Evolutionary conservation across 495 filamentous ascomycete species (phyloP).

Genomic region (Saxophila tyrrhenica): DNA sequence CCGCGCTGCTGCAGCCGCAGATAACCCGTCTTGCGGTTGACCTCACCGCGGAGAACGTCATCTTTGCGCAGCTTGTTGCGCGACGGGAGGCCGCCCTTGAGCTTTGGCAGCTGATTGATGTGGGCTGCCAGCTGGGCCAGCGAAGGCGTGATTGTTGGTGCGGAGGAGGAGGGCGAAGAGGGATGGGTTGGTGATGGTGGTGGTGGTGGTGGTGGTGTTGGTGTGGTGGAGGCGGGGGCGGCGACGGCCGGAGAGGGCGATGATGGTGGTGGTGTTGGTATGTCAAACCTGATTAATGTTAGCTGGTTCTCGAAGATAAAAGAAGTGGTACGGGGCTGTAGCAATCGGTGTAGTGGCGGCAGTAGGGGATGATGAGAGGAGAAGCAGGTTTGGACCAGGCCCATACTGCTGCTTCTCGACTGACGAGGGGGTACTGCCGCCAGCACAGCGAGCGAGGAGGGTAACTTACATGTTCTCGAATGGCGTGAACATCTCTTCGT

Average conservation of each 20-base stretch:
- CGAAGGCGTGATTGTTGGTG: background rate
- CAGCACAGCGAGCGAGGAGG: background rate
- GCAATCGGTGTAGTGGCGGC: background rate
- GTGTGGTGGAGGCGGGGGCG: background rate
- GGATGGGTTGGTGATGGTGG: background rate
- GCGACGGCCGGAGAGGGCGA: background rate
- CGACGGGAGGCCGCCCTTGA: background rate
- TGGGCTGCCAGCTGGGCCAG: background rate
- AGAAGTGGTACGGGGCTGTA: background rate
- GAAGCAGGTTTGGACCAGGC: too few species aligned
- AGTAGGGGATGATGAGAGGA: background rate
- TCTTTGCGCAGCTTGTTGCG: constrained; percentile 1
- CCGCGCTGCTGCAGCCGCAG: background rate
- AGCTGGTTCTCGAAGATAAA: background rate
- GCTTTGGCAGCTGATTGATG: constrained; percentile 3
- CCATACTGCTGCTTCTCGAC: too few species aligned
- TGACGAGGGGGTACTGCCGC: background rate
- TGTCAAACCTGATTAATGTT: background rate
- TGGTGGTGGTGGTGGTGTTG: background rate
- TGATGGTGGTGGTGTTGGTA: background rate
- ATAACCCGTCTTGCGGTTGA: constrained; percentile 4
- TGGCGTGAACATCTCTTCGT: background rate
- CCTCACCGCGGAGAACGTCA: background rate
- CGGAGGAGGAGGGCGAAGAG: background rate
- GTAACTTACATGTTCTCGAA: background rate